phyloP scores from a whole-genome alignment of 169 alveolate genomes.

The Plasmodium sp. region DNA sequence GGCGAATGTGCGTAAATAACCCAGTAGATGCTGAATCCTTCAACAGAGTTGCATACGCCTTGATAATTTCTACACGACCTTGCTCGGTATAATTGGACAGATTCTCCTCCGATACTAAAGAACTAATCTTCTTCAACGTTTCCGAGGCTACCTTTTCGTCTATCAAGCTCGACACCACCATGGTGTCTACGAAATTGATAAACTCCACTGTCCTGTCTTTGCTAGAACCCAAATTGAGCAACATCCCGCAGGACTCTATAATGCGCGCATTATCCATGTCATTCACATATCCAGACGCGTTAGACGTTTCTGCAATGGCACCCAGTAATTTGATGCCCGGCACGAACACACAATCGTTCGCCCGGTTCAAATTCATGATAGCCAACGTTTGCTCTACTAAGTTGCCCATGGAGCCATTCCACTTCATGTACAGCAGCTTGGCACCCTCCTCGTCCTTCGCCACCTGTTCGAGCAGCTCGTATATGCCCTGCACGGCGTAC shows the following conservation, averaged over 20 bases:
- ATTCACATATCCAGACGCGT: slow-evolving; percentile 41
- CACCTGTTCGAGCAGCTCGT: slow-evolving; percentile 82
- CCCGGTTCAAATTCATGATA: slow-evolving; percentile 52
- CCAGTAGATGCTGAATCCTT: slow-evolving; percentile 70
- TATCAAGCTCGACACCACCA: slow-evolving; percentile 52
- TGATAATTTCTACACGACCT: slow-evolving; percentile 28
- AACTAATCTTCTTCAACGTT: slow-evolving; percentile 33
- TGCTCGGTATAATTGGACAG: slow-evolving; percentile 40
- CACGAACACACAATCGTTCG: slow-evolving; percentile 48
- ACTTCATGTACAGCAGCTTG: slow-evolving; percentile 53
- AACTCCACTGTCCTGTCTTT: slow-evolving; percentile 65
- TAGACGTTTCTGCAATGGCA: slow-evolving; percentile 42
- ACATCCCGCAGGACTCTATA: slow-evolving; percentile 41
- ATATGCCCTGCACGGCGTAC: slow-evolving; percentile 77
- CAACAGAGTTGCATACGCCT: slow-evolving; percentile 42
- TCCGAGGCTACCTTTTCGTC: slow-evolving; percentile 72
- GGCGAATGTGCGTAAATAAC: slow-evolving; percentile 59
- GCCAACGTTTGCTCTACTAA: slow-evolving; percentile 33
- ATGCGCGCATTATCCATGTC: slow-evolving; percentile 40
- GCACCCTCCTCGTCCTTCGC: slow-evolving; percentile 86
- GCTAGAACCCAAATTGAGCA: slow-evolving; percentile 37
- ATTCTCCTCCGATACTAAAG: slow-evolving; percentile 53
- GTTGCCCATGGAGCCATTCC: slow-evolving; percentile 57
- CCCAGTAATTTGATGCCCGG: slow-evolving; percentile 51
- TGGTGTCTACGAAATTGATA: slow-evolving; percentile 41